Evolutionary conservation across 2,329 filamentous ascomycete genomes (phyloP), one percentile per base, ranked within the genome.

Genomic region (Exophiala phaeomuriformis): DNA sequence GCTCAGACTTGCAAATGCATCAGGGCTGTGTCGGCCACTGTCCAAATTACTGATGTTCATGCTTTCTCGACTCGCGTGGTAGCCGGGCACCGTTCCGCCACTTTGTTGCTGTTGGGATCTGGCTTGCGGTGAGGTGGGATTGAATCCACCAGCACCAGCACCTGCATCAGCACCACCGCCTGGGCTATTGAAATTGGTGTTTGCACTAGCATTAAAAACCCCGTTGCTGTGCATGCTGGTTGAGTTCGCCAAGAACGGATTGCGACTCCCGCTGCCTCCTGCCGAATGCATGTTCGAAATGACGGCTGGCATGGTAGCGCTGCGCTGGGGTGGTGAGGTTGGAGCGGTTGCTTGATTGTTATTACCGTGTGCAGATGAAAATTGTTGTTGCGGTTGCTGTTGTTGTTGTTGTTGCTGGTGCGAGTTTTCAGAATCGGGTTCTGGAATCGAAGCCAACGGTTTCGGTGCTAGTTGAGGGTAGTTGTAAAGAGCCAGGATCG

Each of bases 1-100:
- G 58, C 74, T 77, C 59, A 77, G 60, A 63, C 68, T 75, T 28
- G 74, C 73, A 67, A 77, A 77, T 5, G 74, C 72, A 64, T 77
- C 75, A 4, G 75, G 75, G 58, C 74, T 76, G 59, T 77, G 73
- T 33, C 75, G 67, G 3, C 75, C 75, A 50, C 63, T 73, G 53
- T 76, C 72, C 36, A 73, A 63, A 9, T 70, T 70, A 47, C 68
- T 73, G 51, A 77, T 67, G 58, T 75, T 73, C 37, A 76, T 69
- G 47, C 75, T 77, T 45, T 72, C 74, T 55, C 74, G 71, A 63
- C 74, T 77, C 63, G 73, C 39, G 47, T 41, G 39, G 9, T 64
- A 60, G 46, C 57, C 30, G 6, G 53, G 48, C 3, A 47, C 53
- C 30, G 55, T 61, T n/a, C 53, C 56, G 10, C 39, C 39, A 19